These are phyloP conservation scores for Fomitopsis serialis DNA, from an alignment of 768 basidiomycete species.

Conservation along the genomic window DNA sequence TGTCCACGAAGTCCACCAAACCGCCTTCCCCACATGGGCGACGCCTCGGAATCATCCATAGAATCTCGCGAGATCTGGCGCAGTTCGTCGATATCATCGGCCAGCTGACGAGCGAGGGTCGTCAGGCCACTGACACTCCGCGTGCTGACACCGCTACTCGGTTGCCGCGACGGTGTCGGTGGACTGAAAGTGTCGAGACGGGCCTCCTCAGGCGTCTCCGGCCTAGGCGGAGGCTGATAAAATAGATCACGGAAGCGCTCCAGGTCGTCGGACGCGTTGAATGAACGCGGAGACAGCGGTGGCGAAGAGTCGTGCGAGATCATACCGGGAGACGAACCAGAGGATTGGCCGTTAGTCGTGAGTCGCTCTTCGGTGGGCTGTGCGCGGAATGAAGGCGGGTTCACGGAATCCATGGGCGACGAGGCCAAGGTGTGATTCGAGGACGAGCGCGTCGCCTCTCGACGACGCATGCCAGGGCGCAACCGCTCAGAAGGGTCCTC, in stretches of 20 bases:
- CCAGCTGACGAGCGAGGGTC: constrained; percentile 35
- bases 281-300: constrained; percentile 42
- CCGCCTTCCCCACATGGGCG: constrained; percentile 17
- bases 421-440: constrained; percentile 22
- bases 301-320: constrained; percentile 31
- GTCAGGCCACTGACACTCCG: constrained; percentile 31
- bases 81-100: constrained; percentile 29
- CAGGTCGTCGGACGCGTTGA: constrained; percentile 54
- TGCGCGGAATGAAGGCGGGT: constrained; percentile 22
- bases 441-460: constrained; percentile 8
- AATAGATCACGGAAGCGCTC: constrained; percentile 75
- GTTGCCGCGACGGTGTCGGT: constrained; percentile 16
- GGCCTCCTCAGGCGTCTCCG: neutral
- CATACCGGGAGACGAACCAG: constrained; percentile 21
- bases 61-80: constrained; percentile 10
- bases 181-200: neutral
- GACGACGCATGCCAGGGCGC: constrained; percentile 10
- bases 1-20: constrained; percentile 18
- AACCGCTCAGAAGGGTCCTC: neutral
- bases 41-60: constrained; percentile 1
- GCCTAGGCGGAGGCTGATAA: constrained; percentile 40
- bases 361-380: constrained; percentile 4
- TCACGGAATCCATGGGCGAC: constrained; percentile 19
- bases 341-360: constrained; percentile 14
- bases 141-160: constrained; percentile 23